Conservation (phyloP, 1,284 basidiomycete species). For the Omphalotus olearius region DNA sequence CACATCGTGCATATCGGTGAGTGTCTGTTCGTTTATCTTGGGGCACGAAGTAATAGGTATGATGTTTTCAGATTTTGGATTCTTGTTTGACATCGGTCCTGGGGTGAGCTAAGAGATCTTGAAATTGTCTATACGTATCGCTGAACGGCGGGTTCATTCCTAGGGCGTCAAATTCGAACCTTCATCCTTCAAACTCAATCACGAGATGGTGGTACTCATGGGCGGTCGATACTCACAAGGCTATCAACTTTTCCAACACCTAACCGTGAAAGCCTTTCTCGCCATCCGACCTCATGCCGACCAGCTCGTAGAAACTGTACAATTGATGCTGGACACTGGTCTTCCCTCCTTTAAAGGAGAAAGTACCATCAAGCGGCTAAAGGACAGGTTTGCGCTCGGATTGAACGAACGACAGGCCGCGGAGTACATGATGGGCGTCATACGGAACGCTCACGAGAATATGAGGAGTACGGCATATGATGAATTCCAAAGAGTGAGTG, state of each 20-base stretch:
- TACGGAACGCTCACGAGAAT: constrained; percentile 94
- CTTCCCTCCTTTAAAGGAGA: constrained; percentile 98
- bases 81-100: constrained; percentile 95
- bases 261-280: constrained; percentile 95
- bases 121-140: background rate
- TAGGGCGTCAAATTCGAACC: constrained; percentile 98
- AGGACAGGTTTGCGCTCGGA: constrained; percentile 83
- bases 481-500: constrained; percentile 79
- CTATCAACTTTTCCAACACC: constrained; percentile 89
- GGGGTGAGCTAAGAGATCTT: constrained; percentile 44
- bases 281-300: constrained; percentile 90
- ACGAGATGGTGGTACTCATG: constrained; percentile 98
- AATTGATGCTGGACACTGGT: constrained; percentile 93
- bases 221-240: constrained; percentile 92
- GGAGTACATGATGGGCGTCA: constrained; percentile 85
- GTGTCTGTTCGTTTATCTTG: constrained; percentile 20
- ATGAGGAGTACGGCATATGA: constrained; percentile 90
- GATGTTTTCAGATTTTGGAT: constrained; percentile 81
- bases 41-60: constrained; percentile 1
- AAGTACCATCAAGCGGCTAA: constrained; percentile 81
- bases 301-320: constrained; percentile 84
- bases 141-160: background rate
- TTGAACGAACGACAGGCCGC: constrained; percentile 90
- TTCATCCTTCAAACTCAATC: constrained; percentile 95
- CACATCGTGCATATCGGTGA: constrained; percentile 92